Conservation (phyloP, 129 eudicot species). For the Helianthus annuus region DNA sequence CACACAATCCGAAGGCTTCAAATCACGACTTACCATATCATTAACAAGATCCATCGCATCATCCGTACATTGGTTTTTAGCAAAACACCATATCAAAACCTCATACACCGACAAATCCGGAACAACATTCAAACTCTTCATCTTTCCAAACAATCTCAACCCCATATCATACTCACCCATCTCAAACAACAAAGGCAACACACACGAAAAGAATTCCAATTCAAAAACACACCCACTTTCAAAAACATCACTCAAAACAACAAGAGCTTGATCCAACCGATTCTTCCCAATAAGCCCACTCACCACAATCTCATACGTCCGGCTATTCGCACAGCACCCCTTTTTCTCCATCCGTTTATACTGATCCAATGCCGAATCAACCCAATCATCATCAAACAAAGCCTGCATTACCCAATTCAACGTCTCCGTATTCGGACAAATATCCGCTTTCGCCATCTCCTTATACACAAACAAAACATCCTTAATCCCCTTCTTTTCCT, state of each 20-base stretch:
- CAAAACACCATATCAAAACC: conserved; percentile 47
- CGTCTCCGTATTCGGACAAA: conserved; percentile 55
- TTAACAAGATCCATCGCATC: conserved; percentile 51
- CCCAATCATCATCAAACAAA: conserved; percentile 55
- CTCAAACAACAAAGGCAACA: conserved; percentile 56
- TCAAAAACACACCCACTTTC: conserved; percentile 53
- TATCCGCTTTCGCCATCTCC: conserved; percentile 76
- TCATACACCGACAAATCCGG: conserved; percentile 54
- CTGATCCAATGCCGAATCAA: conserved; percentile 66
- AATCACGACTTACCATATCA: conserved; percentile 48
- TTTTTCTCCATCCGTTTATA: conserved; percentile 63
- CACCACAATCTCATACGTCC: conserved; percentile 60
- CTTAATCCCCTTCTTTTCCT: conserved; percentile 51
- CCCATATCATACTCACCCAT: conserved; percentile 42
- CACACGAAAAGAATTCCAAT: conserved; percentile 33
- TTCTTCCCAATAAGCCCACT: conserved; percentile 50
- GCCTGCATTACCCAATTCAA: conserved; percentile 53
- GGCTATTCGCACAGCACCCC: conserved; percentile 60
- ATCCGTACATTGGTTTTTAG: conserved; percentile 39
- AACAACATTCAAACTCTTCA: conserved; percentile 53
- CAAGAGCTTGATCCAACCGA: conserved; percentile 52
- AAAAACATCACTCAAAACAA: conserved; percentile 53
- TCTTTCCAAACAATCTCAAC: conserved; percentile 50
- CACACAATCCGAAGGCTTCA: conserved; percentile 45
- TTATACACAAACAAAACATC: conserved; percentile 71